phyloP scores from a whole-genome alignment of 2,329 filamentous ascomycete species.

The Onygenales sp. region DNA sequence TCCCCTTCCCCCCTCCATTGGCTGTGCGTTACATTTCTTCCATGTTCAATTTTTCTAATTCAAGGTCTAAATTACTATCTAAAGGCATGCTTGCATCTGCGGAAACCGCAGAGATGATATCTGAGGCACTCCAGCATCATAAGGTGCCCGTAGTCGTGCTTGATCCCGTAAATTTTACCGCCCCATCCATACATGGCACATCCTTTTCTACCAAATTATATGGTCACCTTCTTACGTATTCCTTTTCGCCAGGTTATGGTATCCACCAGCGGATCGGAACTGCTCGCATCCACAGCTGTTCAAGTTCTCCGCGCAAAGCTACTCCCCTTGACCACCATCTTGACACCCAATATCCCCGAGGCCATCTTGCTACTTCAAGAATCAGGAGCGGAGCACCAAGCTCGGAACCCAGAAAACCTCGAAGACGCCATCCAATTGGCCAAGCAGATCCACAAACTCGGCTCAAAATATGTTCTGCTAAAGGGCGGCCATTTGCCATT shows the following conservation, averaged over 20 bases:
- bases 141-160: slow-evolving; percentile 53
- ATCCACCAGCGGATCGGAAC: slow-evolving; percentile 38
- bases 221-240: slow-evolving; percentile 8
- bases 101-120: slow-evolving; percentile 59
- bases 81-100: slow-evolving; percentile 73
- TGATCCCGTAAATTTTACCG: slow-evolving; percentile 54
- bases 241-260: slow-evolving; percentile 67
- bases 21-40: background rate
- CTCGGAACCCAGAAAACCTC: slow-evolving; percentile 44
- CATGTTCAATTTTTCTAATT: background rate
- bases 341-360: slow-evolving; percentile 43
- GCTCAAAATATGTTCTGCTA: slow-evolving; percentile 70
- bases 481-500: slow-evolving; percentile 90
- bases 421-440: slow-evolving; percentile 62
- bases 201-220: background rate
- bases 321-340: slow-evolving; percentile 34
- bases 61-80: background rate
- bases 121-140: slow-evolving; percentile 51
- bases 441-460: slow-evolving; percentile 54
- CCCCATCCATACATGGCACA: background rate
- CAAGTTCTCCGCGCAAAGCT: slow-evolving; percentile 29
- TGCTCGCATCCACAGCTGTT: slow-evolving; percentile 36
- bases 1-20: no score
- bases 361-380: slow-evolving; percentile 36
- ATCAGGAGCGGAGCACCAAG: slow-evolving; percentile 20